phyloP scores from a whole-genome alignment of 495 filamentous ascomycete genomes.

The Neohortaea acidophila region DNA sequence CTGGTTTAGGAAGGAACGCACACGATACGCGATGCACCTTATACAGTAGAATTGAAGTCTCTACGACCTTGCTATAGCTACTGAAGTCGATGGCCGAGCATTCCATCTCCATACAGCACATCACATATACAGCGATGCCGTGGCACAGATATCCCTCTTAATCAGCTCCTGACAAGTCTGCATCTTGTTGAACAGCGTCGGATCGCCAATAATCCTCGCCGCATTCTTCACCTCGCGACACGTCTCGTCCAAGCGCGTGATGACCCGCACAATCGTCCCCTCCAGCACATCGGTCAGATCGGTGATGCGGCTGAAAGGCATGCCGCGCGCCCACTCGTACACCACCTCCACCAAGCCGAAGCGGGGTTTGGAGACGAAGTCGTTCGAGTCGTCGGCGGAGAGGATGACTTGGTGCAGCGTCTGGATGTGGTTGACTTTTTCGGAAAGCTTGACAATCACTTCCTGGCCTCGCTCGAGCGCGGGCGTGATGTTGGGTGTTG shows the following conservation, averaged over 20 bases:
- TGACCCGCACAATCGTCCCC: constrained; percentile 87
- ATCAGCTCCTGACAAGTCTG: constrained; percentile 91
- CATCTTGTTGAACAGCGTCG: constrained; percentile 88
- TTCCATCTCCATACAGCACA: no score
- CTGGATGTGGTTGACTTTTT: constrained; percentile 80
- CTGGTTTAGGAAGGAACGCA: no score
- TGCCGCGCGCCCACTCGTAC: constrained; percentile 94
- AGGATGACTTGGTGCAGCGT: constrained; percentile 80
- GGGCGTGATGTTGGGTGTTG: constrained; percentile 65
- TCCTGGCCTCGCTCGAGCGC: constrained; percentile 70
- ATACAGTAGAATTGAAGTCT: no score
- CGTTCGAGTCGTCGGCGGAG: constrained; percentile 72
- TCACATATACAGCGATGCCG: constrained; percentile 20
- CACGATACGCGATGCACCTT: no score
- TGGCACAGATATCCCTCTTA: constrained; percentile 59
- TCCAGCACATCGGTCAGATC: constrained; percentile 93
- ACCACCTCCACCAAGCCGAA: constrained; percentile 96
- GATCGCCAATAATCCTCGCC: constrained; percentile 91
- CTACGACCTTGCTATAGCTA: no score
- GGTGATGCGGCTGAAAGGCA: constrained; percentile 96
- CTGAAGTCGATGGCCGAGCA: no score
- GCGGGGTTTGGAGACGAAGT: constrained; percentile 71
- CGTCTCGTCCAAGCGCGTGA: constrained; percentile 85
- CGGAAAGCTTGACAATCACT: constrained; percentile 72
- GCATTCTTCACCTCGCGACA: constrained; percentile 96